These are phyloP conservation scores for Grosmannia clavigera DNA, from an alignment of 2,329 filamentous ascomycete species.

Conservation along the genomic window DNA sequence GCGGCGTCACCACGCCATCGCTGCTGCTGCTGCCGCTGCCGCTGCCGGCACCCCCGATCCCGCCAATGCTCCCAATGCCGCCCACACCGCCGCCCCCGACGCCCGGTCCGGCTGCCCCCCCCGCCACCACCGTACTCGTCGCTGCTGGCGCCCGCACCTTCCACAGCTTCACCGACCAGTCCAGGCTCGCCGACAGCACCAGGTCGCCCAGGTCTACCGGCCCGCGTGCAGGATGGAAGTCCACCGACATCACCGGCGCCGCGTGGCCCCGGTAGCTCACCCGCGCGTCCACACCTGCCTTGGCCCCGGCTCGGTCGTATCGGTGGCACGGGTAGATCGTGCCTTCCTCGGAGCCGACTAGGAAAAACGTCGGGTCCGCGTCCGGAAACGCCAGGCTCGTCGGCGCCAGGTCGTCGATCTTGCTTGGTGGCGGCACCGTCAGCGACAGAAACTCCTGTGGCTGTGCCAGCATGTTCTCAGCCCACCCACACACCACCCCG, in stretches of 20 bases:
- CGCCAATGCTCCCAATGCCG: background rate
- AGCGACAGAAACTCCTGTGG: conserved; percentile 90
- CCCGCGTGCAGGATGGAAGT: conserved; percentile 87
- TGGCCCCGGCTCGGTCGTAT: conserved; percentile 93
- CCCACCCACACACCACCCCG: conserved; percentile 93
- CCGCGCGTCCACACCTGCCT: conserved; percentile 84
- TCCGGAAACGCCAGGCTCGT: conserved; percentile 92
- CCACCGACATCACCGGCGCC: conserved; percentile 88
- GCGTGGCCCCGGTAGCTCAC: conserved; percentile 83
- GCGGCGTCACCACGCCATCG: conserved; percentile 50
- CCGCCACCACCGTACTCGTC: conserved; percentile 40
- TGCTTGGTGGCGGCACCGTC: conserved; percentile 70
- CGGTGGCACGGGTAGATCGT: conserved; percentile 92
- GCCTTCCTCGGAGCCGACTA: conserved; percentile 93
- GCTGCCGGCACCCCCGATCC: conserved; percentile 11
- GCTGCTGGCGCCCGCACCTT: conserved; percentile 75
- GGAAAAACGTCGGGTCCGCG: conserved; percentile 92
- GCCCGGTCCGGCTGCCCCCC: background rate
- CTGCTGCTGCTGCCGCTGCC: conserved; percentile 15
- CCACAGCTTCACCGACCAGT: conserved; percentile 98
- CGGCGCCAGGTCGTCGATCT: conserved; percentile 88
- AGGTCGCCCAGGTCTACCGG: conserved; percentile 91
- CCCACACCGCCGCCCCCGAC: background rate
- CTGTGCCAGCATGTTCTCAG: conserved; percentile 93
- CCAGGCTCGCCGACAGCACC: conserved; percentile 80